A percentile compares a stretch with the other conserved stretches of the same genome.
Evolutionary conservation across 495 filamentous ascomycete genomes (phyloP).

Genomic region (Daldinia loculata): DNA sequence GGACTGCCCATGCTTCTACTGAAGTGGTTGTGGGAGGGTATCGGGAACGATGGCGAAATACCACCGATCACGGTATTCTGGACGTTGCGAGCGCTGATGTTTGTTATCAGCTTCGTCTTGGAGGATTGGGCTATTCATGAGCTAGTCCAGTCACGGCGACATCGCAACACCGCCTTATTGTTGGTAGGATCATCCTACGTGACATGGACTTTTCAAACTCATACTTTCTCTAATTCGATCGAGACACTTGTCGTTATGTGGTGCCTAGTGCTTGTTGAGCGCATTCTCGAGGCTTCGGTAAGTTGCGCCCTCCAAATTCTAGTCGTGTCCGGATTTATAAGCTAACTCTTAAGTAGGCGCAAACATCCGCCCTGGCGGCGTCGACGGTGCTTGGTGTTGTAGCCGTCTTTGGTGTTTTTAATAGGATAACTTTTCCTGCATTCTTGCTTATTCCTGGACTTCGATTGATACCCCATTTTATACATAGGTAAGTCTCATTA

Average conservation of each 20-base stretch:
- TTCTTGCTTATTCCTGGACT: slow-evolving; percentile 84
- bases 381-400: slow-evolving; percentile 80
- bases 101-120: slow-evolving; percentile 90
- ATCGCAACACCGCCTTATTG: slow-evolving; percentile 75
- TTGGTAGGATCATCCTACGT: slow-evolving; percentile 95
- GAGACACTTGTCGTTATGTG: slow-evolving; percentile 92
- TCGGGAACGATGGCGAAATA: slow-evolving; percentile 64
- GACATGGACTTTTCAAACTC: slow-evolving; percentile 98
- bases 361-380: slow-evolving; percentile 76
- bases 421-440: slow-evolving; percentile 95
- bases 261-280: slow-evolving; percentile 87
- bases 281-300: slow-evolving; percentile 82
- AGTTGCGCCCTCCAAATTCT: slow-evolving; percentile 19
- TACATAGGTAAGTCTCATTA: slow-evolving; percentile 69
- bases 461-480: slow-evolving; percentile 83
- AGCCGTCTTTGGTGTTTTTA: slow-evolving; percentile 86
- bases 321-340: background rate
- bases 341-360: slow-evolving; percentile 52
- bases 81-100: slow-evolving; percentile 86
- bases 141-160: slow-evolving; percentile 75
- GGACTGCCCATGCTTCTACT: slow-evolving; percentile 90
- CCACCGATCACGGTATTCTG: slow-evolving; percentile 85
- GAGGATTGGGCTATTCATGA: slow-evolving; percentile 98
- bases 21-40: slow-evolving; percentile 80
- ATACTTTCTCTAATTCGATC: slow-evolving; percentile 97